Evolutionary conservation across 2,329 filamentous ascomycete species (phyloP).

Genomic region (Hypoxylon sp.): DNA sequence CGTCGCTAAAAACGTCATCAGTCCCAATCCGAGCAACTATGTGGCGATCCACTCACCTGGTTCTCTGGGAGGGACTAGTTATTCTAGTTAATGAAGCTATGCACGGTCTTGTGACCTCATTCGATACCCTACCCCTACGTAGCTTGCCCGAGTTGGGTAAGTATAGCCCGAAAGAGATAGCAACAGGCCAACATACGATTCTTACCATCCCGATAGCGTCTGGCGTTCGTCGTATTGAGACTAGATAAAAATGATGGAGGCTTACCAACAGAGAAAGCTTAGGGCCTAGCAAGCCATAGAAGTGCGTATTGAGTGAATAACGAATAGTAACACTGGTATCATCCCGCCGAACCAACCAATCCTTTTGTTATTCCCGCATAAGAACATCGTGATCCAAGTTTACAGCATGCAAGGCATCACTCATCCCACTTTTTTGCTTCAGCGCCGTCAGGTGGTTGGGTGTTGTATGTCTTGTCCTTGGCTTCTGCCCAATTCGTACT

Average conservation of each 20-base stretch:
- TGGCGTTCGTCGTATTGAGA: background rate
- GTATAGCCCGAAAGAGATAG: slow-evolving; percentile 21
- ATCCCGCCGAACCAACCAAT: slow-evolving; percentile 24
- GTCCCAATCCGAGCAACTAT: slow-evolving; percentile 31
- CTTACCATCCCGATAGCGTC: slow-evolving; percentile 1
- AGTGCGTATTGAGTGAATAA: slow-evolving; percentile 19
- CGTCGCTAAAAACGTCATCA: slow-evolving; percentile 34
- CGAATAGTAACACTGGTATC: slow-evolving; percentile 36
- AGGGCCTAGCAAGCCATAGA: slow-evolving; percentile 12
- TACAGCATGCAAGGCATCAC: slow-evolving; percentile 16
- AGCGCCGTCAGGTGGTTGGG: slow-evolving; percentile 81
- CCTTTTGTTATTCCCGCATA: slow-evolving; percentile 23
- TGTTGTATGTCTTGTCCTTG: slow-evolving; percentile 78
- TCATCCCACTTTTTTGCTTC: slow-evolving; percentile 79
- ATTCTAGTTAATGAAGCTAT: slow-evolving; percentile 16
- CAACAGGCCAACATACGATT: background rate
- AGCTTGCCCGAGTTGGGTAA: slow-evolving; percentile 25
- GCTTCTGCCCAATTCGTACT: slow-evolving; percentile 95
- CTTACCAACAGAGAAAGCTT: slow-evolving; percentile 5
- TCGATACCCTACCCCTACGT: slow-evolving; percentile 4
- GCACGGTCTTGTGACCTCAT: slow-evolving; percentile 25
- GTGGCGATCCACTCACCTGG: slow-evolving; percentile 48
- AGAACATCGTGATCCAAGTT: slow-evolving; percentile 1
- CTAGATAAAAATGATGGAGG: background rate
- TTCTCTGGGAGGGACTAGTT: slow-evolving; percentile 29